Base-by-base conservation (phyloP, 177 flowering plant genomes). In the Tripterygium wilfordii region DNA sequence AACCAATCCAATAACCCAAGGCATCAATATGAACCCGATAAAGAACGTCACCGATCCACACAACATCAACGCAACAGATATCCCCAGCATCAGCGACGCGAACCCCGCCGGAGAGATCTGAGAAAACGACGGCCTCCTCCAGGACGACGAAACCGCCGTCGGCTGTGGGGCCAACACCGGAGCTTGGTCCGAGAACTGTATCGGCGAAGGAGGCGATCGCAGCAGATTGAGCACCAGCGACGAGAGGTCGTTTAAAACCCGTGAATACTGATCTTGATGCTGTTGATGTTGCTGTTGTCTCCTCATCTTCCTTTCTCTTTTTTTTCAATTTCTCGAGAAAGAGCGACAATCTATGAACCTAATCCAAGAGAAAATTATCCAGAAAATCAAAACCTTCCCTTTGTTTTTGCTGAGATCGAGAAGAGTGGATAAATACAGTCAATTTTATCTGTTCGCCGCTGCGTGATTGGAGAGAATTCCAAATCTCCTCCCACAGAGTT, bases 41-140 rank as follows among this genome's bases (percentile, higher is more conserved):
- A 92, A 69, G 57, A 92, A 86, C 4, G 98, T 86, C 16, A 92
- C 79, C 23, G 96, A 88, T 40, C 98, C 98, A 56, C 94, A 88
- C 5, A 92, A 64, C 96, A 92, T 92, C 71, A 92, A 47, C 6
- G 96, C 62, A 14, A 86, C 21, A 2, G 98, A 82, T 1, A 88
- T 63, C 44, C 96, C 98, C 4, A 92, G 60, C 12, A 88, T 60
- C 74, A 92, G 46, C 23, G 85, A 85, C 1, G 94, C 96, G 37
- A 92, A 71, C 2, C 84, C 91, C 19, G 95, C 74, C 18, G 94
- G 88, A 17, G 98, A 59, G 2, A 88, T 71, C 71, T 75, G 69
- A 21, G 62, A 21, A 46, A 56, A 0, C 40, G 58, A 36, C 36
- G 48, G 42, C 25, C 23, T 20, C 17, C 58, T 35, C 47, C 66